phyloP scores from a whole-genome alignment of 108 stramenopile species.

The Schizochytrium sp. region DNA sequence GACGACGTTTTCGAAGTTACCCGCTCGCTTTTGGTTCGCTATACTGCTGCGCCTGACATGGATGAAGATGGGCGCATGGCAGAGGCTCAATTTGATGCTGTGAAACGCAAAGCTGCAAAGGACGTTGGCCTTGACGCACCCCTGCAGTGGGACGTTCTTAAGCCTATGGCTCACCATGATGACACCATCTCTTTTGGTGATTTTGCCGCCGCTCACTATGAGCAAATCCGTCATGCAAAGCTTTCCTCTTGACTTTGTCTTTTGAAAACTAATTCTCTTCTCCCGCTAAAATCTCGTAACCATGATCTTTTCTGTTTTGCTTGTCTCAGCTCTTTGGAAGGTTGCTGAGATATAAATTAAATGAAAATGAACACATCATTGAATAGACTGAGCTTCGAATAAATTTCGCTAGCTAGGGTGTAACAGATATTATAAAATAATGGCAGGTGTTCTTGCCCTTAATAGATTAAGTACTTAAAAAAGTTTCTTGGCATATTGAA shows the following conservation, averaged over 20 bases:
- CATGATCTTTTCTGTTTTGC: no score
- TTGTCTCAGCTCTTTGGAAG: no score
- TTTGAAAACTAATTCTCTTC: not conserved
- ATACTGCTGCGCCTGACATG: not conserved
- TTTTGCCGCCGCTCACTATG: not conserved
- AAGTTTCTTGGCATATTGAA: no score
- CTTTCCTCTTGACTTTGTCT: not conserved
- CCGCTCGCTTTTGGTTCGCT: not conserved
- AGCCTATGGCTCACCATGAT: not conserved
- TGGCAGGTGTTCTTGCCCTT: no score
- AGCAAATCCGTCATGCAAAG: not conserved
- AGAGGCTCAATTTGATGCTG: not conserved
- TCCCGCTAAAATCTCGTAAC: no score
- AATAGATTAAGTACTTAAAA: no score
- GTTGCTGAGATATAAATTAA: no score
- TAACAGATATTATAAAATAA: no score
- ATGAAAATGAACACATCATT: no score
- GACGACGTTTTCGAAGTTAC: not conserved
- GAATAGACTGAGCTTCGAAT: no score
- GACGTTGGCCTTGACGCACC: not conserved
- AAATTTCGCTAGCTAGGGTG: no score
- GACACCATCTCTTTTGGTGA: conserved; percentile 13
- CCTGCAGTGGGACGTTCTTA: not conserved
- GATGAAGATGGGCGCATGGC: not conserved
- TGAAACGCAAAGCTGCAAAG: not conserved